Evolutionary conservation across 2,329 filamentous ascomycete species (phyloP).

Genomic region (Trichoderma sp.): DNA sequence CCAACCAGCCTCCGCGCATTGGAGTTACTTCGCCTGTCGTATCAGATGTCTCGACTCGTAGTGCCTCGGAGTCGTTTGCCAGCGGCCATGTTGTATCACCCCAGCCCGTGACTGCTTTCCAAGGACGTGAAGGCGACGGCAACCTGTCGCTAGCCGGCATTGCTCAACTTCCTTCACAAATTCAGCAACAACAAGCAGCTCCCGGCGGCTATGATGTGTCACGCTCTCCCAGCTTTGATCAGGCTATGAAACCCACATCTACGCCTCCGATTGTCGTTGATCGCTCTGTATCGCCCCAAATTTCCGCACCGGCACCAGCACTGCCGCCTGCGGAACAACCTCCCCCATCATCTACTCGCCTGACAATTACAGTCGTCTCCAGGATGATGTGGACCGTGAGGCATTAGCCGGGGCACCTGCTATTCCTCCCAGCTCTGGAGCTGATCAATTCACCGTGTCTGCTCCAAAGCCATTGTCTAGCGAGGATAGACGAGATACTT

Average conservation of each 20-base stretch:
- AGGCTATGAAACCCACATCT: not conserved
- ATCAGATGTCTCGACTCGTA: slow-evolving; percentile 15
- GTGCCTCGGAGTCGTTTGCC: slow-evolving; percentile 6
- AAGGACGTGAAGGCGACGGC: not conserved
- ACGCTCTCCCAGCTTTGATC: slow-evolving; percentile 17
- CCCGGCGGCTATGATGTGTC: slow-evolving; percentile 4
- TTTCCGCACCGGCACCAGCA: not conserved
- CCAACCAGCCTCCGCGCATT: not conserved
- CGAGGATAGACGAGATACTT: slow-evolving; percentile 17
- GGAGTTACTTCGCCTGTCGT: slow-evolving; percentile 14
- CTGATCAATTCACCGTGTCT: slow-evolving; percentile 34
- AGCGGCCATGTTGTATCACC: slow-evolving; percentile 10
- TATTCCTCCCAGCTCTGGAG: slow-evolving; percentile 42
- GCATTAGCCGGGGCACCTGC: slow-evolving; percentile 59
- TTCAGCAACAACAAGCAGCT: not conserved
- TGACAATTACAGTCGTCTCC: slow-evolving; percentile 74
- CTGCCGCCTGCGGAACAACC: slow-evolving; percentile 43
- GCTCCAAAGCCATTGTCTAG: not conserved
- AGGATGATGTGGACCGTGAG: slow-evolving; percentile 64
- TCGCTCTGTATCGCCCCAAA: not conserved
- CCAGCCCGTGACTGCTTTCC: slow-evolving; percentile 8
- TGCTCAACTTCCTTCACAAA: slow-evolving; percentile 7
- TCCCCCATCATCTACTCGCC: slow-evolving; percentile 70
- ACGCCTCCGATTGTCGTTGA: slow-evolving; percentile 4
- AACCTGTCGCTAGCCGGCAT: slow-evolving; percentile 10